Evolutionary conservation across 129 eudicot species (phyloP).

Genomic region (Oenanthe sinensis): DNA sequence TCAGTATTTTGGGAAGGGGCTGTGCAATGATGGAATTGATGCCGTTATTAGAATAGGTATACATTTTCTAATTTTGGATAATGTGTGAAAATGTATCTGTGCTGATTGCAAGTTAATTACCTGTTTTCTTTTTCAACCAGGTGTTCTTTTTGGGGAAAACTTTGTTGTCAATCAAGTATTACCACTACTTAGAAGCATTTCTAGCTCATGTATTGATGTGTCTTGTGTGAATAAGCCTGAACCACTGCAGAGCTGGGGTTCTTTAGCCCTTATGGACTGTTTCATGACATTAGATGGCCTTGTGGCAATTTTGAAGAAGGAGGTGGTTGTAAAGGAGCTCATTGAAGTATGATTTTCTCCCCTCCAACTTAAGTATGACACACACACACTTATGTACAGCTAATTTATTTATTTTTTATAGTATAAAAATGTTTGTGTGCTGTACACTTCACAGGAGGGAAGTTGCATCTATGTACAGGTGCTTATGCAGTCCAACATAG

Average conservation of each 20-base stretch:
- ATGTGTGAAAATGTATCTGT: conserved; percentile 7
- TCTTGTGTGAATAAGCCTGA: conserved; percentile 59
- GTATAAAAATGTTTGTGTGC: background rate
- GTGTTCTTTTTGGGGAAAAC: conserved; percentile 79
- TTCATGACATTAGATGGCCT: conserved; percentile 67
- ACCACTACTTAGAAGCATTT: conserved; percentile 63
- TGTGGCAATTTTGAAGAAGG: conserved; percentile 41
- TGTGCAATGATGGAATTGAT: conserved; percentile 82
- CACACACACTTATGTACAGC: background rate
- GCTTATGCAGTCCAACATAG: conserved; percentile 60
- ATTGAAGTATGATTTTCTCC: conserved; percentile 49
- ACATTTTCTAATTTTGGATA: background rate
- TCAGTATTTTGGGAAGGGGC: conserved; percentile 81
- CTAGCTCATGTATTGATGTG: conserved; percentile 53
- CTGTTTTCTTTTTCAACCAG: conserved; percentile 29
- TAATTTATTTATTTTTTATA: background rate
- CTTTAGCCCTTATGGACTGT: conserved; percentile 79
- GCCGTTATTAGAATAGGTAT: conserved; percentile 87
- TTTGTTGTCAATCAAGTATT: conserved; percentile 68
- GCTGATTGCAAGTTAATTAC: conserved; percentile 17
- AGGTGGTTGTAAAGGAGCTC: conserved; percentile 73
- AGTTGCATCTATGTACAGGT: conserved; percentile 62
- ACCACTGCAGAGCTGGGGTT: conserved; percentile 78
- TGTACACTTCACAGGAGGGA: conserved; percentile 45
- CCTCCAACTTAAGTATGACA: conserved; percentile 8